Base-by-base conservation (phyloP, 2,329 filamentous ascomycete genomes). In the Colletotrichum tabaci region DNA sequence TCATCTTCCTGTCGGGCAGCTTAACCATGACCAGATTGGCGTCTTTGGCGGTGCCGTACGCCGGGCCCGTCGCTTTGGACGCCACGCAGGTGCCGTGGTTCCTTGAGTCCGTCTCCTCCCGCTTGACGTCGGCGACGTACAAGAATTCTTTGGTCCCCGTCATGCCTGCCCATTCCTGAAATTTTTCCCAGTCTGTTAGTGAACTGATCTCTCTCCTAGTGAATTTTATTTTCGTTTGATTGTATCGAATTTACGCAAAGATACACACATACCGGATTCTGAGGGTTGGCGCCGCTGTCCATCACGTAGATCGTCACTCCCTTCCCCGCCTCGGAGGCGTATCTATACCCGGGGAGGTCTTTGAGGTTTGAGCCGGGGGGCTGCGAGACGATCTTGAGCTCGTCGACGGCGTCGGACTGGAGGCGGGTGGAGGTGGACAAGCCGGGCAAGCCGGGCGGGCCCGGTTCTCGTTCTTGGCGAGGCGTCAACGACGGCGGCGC, bases 221-320 rank as follows among this genome's bases (percentile, higher is more conserved):
- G 50, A n/a, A 2, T 3, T 15, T 6, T 2, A 15, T 1, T 8
- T 2, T 5, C 18, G 18, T 5, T 8, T 30, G 30, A 30, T 8
- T 30, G 30, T 30, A 30, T 30, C 30, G 30, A 30, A 30, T 38
- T 23, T 0, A n/a, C n/a, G n/a, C 2, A 6, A 12, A 13, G 16
- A 23, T 16, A 3, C 3, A 6, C 15, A 26, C 40, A 16, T 44
- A 44, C 67, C 5, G 55, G 5, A 56, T 70, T 66, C 5, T 44
- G 2, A 2, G 26, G 30, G 40, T 61, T 66, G 6, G 21, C 67
- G 3, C 67, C 67, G 1, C 5, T 66, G 30, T 70, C 61, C 18
- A 66, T 56, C 15, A 42, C 47, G 23, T 70, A 70, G 13, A 70
- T 70, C 1, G 56, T 70, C n/a, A 70, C 55, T 4, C 67, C 67